phyloP scores from a whole-genome alignment of 768 basidiomycete species.

The Botryobasidium botryosum region DNA sequence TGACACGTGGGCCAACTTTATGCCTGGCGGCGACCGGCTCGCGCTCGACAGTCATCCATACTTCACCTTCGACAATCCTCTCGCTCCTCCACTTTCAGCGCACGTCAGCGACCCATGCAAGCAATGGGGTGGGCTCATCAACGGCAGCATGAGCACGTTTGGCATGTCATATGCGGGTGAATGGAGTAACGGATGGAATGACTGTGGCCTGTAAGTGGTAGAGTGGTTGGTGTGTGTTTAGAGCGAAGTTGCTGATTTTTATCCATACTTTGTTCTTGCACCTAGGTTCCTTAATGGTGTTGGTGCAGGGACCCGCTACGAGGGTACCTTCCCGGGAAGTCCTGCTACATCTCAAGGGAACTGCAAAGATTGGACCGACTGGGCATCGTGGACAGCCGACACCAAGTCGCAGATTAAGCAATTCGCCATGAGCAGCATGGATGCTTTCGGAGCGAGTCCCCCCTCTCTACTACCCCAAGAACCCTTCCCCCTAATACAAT shows the following conservation, averaged over 20 bases:
- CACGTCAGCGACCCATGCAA: constrained; percentile 47
- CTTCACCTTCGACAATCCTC: constrained; percentile 39
- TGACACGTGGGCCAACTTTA: constrained; percentile 47
- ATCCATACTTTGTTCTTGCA: too few relatives aligned
- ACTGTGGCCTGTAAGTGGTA: not conserved
- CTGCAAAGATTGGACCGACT: constrained; percentile 62
- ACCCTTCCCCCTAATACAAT: constrained; percentile 1
- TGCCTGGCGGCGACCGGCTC: constrained; percentile 67
- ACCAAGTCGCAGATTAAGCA: constrained; percentile 49
- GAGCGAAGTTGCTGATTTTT: too few relatives aligned
- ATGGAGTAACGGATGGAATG: constrained; percentile 39
- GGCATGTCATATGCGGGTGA: constrained; percentile 78
- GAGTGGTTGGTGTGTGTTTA: constrained; percentile 12
- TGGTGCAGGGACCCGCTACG: constrained; percentile 61
- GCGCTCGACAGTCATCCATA: constrained; percentile 80
- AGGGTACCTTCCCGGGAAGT: constrained; percentile 46
- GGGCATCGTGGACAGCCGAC: constrained; percentile 38
- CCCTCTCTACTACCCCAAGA: too few relatives aligned
- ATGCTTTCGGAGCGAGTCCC: constrained; percentile 39
- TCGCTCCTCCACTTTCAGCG: constrained; percentile 38
- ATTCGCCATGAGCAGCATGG: constrained; percentile 79
- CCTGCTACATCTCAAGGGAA: constrained; percentile 32
- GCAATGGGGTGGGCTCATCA: constrained; percentile 52
- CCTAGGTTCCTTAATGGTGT: constrained; percentile 26
- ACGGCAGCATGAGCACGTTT: constrained; percentile 59